Percentiles rank a stretch among this genome's conserved stretches.
phyloP scores from a whole-genome alignment of 2,329 filamentous ascomycete species.

The Phyllosticta ampelicida region DNA sequence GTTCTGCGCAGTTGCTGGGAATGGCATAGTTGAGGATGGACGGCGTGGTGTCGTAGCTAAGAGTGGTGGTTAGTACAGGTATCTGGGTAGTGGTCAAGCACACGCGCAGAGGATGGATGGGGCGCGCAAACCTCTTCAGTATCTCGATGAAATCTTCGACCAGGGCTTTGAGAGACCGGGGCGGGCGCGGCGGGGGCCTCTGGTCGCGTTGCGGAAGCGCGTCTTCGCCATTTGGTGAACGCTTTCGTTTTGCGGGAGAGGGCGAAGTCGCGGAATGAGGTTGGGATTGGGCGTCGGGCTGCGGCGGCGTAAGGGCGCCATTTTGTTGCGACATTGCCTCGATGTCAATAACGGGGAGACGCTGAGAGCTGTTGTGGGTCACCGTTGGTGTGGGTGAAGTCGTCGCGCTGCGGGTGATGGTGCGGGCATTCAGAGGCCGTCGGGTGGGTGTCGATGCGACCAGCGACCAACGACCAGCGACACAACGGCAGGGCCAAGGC shows the following conservation, averaged over 20 bases:
- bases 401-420: too few species aligned
- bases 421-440: too few species aligned
- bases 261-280: slow-evolving; percentile 19
- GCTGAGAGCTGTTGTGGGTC: not conserved
- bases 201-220: slow-evolving; percentile 20
- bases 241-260: slow-evolving; percentile 35
- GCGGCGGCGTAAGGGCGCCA: slow-evolving; percentile 23
- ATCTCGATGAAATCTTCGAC: slow-evolving; percentile 33
- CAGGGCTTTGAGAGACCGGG: slow-evolving; percentile 18
- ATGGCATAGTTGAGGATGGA: slow-evolving; percentile 35
- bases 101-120: not conserved
- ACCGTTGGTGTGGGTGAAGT: not conserved
- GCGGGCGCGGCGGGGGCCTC: slow-evolving; percentile 14
- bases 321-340: slow-evolving; percentile 23
- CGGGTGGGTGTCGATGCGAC: too few species aligned
- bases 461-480: too few species aligned
- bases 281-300: slow-evolving; percentile 18
- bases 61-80: slow-evolving; percentile 9
- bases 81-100: slow-evolving; percentile 6
- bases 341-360: not conserved
- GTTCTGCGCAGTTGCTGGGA: slow-evolving; percentile 25
- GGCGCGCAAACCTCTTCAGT: slow-evolving; percentile 25
- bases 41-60: slow-evolving; percentile 34
- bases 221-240: slow-evolving; percentile 24
- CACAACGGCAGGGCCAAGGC: too few species aligned